Evolutionary conservation across 306 rosid genomes (phyloP).

Genomic region (Spatholobus suberectus): DNA sequence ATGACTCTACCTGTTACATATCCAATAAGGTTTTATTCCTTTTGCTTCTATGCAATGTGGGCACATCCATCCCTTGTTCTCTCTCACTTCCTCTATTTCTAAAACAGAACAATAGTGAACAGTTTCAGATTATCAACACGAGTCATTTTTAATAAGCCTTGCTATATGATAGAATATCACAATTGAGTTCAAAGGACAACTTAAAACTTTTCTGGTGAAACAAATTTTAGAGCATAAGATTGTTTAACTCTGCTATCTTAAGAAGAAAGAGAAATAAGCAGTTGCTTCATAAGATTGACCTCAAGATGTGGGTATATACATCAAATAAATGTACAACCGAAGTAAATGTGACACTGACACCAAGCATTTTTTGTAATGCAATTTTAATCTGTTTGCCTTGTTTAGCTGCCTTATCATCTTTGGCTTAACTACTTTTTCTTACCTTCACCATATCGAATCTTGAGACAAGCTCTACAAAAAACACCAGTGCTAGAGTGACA

Average conservation of each 20-base stretch:
- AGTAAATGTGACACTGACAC: too few species aligned
- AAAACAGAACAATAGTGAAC: conserved; percentile 23
- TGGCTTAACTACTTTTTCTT: conserved; percentile 1
- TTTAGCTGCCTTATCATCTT: background rate
- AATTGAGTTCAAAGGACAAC: background rate
- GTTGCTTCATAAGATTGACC: background rate
- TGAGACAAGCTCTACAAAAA: conserved; percentile 74
- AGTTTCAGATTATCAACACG: conserved; percentile 2
- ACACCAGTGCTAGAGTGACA: conserved; percentile 80
- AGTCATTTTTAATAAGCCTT: background rate
- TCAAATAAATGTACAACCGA: background rate
- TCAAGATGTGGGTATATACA: background rate
- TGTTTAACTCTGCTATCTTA: background rate
- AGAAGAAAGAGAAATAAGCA: background rate
- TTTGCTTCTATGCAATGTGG: conserved; percentile 80
- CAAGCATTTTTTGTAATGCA: background rate
- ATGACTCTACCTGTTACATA: conserved; percentile 77
- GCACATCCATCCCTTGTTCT: conserved; percentile 78
- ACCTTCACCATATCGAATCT: conserved; percentile 88
- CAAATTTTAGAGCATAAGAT: background rate
- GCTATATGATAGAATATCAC: conserved; percentile 9
- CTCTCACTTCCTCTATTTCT: conserved; percentile 72
- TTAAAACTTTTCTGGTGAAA: background rate
- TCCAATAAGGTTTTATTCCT: conserved; percentile 72
- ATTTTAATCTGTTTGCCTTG: background rate